Evolutionary conservation across 2,329 filamentous ascomycete genomes (phyloP).

Genomic region (Colletotrichum euphorbiae): DNA sequence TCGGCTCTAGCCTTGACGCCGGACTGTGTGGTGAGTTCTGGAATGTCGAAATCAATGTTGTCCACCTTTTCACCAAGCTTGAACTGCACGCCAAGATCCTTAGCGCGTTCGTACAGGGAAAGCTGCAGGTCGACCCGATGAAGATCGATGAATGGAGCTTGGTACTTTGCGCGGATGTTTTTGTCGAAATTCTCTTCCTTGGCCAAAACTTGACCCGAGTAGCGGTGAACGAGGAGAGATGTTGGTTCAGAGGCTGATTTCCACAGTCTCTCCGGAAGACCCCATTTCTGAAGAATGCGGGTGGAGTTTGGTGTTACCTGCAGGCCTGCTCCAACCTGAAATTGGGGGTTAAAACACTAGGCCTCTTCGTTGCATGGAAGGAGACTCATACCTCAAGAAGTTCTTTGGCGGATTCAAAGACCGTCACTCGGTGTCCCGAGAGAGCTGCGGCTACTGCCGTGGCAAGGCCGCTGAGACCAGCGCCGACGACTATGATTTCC

Average conservation of each 20-base stretch:
- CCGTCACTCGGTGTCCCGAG: slow-evolving; percentile 53
- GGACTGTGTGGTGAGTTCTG: slow-evolving; percentile 53
- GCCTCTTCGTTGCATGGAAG: neutral
- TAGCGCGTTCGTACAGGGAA: slow-evolving; percentile 62
- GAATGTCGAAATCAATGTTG: slow-evolving; percentile 59
- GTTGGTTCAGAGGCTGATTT: slow-evolving; percentile 55
- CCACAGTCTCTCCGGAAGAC: slow-evolving; percentile 58
- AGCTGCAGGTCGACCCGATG: slow-evolving; percentile 72
- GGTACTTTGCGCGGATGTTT: slow-evolving; percentile 65
- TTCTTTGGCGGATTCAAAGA: slow-evolving; percentile 55
- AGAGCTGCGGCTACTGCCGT: slow-evolving; percentile 52
- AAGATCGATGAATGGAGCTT: slow-evolving; percentile 68
- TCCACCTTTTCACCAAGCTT: slow-evolving; percentile 60
- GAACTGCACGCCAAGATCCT: slow-evolving; percentile 64
- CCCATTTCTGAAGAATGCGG: slow-evolving; percentile 62
- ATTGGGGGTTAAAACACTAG: neutral
- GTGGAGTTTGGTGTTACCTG: slow-evolving; percentile 64
- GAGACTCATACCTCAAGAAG: slow-evolving; percentile 50
- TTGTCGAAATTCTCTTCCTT: slow-evolving; percentile 63
- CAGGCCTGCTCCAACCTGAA: slow-evolving; percentile 63
- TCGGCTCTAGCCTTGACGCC: slow-evolving; percentile 59
- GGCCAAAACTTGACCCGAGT: slow-evolving; percentile 61
- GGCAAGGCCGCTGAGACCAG: slow-evolving; percentile 56
- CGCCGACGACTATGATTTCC: slow-evolving; percentile 56
- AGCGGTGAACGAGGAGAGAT: slow-evolving; percentile 63